phyloP scores from a whole-genome alignment of 192 early-diverging fungal species.

The Coemansia sp. region DNA sequence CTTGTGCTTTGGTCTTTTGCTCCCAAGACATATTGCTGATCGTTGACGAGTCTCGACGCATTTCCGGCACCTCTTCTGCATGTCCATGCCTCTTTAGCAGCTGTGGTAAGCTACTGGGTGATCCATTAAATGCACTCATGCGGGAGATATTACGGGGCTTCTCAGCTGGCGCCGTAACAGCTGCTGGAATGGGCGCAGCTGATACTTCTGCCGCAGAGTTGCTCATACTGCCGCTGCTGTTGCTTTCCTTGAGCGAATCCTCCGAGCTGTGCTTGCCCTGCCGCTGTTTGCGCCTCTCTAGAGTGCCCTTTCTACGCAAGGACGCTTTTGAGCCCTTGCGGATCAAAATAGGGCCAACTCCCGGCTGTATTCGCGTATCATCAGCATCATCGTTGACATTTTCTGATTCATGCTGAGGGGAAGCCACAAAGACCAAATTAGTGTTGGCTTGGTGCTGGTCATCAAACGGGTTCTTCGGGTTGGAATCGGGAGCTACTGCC shows the following conservation, averaged over 20 bases:
- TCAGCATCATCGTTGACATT: slow-evolving; percentile 5
- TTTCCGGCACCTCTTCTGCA: slow-evolving; percentile 7
- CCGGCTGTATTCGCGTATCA: slow-evolving; percentile 6
- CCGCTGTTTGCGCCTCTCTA: slow-evolving; percentile 31
- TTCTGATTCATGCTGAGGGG: neutral
- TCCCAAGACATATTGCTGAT: slow-evolving; percentile 20
- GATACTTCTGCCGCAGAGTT: neutral
- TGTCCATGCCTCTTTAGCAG: neutral
- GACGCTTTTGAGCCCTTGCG: slow-evolving; percentile 52
- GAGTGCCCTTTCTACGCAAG: slow-evolving; percentile 40
- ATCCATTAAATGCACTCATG: slow-evolving; percentile 47
- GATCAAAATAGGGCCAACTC: slow-evolving; percentile 36
- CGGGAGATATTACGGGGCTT: slow-evolving; percentile 7
- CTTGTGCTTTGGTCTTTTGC: neutral
- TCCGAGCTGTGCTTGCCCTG: slow-evolving; percentile 1
- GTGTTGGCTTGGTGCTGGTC: slow-evolving; percentile 1
- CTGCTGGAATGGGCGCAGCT: neutral
- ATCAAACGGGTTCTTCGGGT: slow-evolving; percentile 17
- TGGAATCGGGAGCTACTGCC: neutral
- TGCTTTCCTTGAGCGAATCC: neutral
- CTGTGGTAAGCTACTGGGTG: slow-evolving; percentile 3
- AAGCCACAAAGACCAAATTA: slow-evolving; percentile 34
- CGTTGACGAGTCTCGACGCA: slow-evolving; percentile 40
- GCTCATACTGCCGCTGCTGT: slow-evolving; percentile 5
- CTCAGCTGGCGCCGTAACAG: neutral